Base-by-base conservation (phyloP, 2,329 filamentous ascomycete genomes). In the Calonectria pauciramosa region DNA sequence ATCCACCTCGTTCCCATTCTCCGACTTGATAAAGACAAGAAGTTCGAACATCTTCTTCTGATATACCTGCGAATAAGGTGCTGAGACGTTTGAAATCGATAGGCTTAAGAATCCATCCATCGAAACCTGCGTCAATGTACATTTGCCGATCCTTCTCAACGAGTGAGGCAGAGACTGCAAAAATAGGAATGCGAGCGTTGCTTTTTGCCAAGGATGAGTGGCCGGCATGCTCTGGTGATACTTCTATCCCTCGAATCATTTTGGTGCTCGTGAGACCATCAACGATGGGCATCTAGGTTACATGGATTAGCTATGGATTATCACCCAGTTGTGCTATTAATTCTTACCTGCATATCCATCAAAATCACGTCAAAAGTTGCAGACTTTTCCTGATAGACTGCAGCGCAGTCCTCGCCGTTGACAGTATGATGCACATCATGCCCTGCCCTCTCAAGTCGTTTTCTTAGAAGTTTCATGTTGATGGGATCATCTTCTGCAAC, bases 61-160 rank as follows among this genome's bases (percentile, higher is more conserved):
- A 88, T 49, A 97, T 94, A 1, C 95, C 95, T 1, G 87, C 84
- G 70, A 98, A 88, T 10, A 98, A 87, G 28, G 90, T 88, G 73
- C 91, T 91, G 0, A 98, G 87, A 11, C 95, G 90, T 78, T 92
- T 91, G 82, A 98, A 97, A 74, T 96, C 93, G 56, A 98, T 94
- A 0, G 95, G 95, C 81, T 98, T 98, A 72, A 97, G 86, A 32
- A 98, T 96, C 95, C 95, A 98, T 30, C 94, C 96, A 78, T 98
- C 95, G 78, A 98, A 98, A 0, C 96, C 96, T 9, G 92, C 92
- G 56, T 94, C 89, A 54, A 95, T 90, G 78, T 98, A 98, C 0
- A 85, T 90, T 51, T 93, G 87, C 66, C 87, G 90, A 56, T 96
- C 90, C 23, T 88, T 90, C 82, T 98, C 96, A 1, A 94, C 81